phyloP scores from a whole-genome alignment of 2,329 filamentous ascomycete species.

The Diaporthe batatas region DNA sequence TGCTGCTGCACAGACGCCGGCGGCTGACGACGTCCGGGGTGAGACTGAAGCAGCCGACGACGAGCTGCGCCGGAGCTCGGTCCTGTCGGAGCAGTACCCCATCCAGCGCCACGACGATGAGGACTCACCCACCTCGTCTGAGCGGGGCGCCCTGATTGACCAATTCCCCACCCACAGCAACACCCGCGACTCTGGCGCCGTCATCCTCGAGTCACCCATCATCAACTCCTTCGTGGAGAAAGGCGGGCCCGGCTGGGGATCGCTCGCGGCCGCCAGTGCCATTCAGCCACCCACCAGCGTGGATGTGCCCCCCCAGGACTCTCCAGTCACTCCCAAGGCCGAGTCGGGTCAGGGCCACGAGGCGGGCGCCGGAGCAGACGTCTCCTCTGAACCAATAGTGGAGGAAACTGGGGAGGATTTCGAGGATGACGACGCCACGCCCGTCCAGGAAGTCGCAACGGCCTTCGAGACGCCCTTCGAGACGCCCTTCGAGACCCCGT shows the following conservation, averaged over 20 bases:
- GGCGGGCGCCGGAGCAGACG: background rate
- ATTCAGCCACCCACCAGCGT: background rate
- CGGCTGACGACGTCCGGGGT: background rate
- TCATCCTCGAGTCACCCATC: slow-evolving; percentile 30
- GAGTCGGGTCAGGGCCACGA: background rate
- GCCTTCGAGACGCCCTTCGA: slow-evolving; percentile 19
- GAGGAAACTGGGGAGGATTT: background rate
- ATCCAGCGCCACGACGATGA: slow-evolving; percentile 18
- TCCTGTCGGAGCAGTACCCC: slow-evolving; percentile 8
- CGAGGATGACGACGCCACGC: slow-evolving; percentile 16
- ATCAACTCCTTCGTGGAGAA: slow-evolving; percentile 22
- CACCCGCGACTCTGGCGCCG: slow-evolving; percentile 29
- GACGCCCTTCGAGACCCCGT: slow-evolving; percentile 17
- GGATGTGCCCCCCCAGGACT: background rate
- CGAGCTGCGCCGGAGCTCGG: background rate
- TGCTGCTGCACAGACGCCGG: background rate
- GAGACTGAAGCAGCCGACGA: background rate
- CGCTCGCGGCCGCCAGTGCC: background rate
- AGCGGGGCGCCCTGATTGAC: background rate
- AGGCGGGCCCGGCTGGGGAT: slow-evolving; percentile 16
- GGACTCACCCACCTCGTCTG: background rate
- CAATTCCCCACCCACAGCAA: background rate
- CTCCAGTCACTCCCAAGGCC: background rate
- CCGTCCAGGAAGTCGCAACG: background rate
- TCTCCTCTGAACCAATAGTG: background rate